Evolutionary conservation across 2,329 filamentous ascomycete genomes (phyloP).

Genomic region (Phialemoniopsis sp.): DNA sequence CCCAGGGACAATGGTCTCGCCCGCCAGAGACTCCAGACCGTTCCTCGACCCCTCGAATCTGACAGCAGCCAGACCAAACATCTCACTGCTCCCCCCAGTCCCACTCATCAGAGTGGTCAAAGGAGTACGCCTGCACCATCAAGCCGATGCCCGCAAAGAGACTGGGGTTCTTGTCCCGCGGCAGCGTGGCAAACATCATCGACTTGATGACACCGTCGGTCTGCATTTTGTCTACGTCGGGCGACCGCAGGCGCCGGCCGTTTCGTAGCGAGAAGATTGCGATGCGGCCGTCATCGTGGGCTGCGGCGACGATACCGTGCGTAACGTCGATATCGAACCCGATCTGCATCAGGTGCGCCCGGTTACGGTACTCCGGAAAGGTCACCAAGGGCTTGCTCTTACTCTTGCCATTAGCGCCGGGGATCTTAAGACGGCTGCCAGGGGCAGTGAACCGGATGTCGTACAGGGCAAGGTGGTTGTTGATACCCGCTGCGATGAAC

Average conservation of each 20-base stretch:
- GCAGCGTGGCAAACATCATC: slow-evolving; percentile 41
- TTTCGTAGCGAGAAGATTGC: slow-evolving; percentile 44
- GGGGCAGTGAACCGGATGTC: slow-evolving; percentile 42
- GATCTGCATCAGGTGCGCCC: slow-evolving; percentile 26
- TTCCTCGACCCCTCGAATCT: too few species aligned
- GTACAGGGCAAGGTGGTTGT: slow-evolving; percentile 47
- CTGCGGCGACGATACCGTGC: slow-evolving; percentile 46
- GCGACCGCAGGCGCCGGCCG: slow-evolving; percentile 30
- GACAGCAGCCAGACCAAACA: too few species aligned
- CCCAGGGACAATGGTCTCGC: too few species aligned
- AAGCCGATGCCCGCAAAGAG: slow-evolving; percentile 38
- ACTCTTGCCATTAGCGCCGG: slow-evolving; percentile 1
- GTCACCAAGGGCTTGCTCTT: slow-evolving; percentile 32
- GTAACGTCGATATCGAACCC: slow-evolving; percentile 49
- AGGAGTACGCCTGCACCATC: slow-evolving; percentile 37
- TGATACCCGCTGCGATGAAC: slow-evolving; percentile 48
- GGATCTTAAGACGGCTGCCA: neutral
- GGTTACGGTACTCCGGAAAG: slow-evolving; percentile 48
- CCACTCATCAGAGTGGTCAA: slow-evolving; percentile 20
- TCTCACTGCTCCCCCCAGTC: too few species aligned
- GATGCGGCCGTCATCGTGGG: slow-evolving; percentile 44
- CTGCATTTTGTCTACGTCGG: slow-evolving; percentile 13
- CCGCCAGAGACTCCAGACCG: too few species aligned
- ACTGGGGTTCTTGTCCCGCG: slow-evolving; percentile 37
- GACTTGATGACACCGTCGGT: slow-evolving; percentile 23